Conservation (phyloP, 257 asterid genomes). For the Fraxinus anomala region DNA sequence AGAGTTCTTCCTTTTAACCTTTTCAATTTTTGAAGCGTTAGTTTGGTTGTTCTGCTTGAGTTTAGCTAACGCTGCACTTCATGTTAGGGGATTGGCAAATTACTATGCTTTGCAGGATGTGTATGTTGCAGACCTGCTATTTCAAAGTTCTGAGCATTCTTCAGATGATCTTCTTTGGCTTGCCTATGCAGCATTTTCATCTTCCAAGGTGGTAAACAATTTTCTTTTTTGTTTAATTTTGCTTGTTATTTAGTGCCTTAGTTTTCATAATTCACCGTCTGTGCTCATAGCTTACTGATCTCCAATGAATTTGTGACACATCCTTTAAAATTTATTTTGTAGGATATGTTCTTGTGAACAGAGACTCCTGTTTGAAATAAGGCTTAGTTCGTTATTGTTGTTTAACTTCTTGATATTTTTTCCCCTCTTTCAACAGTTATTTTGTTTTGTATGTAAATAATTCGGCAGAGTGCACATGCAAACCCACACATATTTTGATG, state of each 20-base stretch:
- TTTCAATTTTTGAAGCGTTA: conserved; percentile 16
- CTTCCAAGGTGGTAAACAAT: conserved; percentile 61
- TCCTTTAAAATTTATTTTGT: neutral
- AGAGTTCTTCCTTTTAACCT: conserved; percentile 6
- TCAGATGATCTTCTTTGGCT: conserved; percentile 95
- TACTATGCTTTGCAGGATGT: conserved; percentile 76
- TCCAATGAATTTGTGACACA: neutral
- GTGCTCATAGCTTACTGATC: neutral
- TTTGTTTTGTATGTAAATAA: neutral
- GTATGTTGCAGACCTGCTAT: conserved; percentile 72
- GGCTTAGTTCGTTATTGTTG: neutral
- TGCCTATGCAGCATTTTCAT: conserved; percentile 67
- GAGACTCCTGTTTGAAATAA: neutral
- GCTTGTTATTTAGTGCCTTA: neutral
- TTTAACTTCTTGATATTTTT: neutral
- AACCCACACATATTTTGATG: neutral
- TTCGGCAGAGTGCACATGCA: neutral
- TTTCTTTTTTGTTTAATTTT: conserved; percentile 14
- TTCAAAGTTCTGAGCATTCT: conserved; percentile 75
- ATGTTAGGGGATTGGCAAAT: conserved; percentile 65
- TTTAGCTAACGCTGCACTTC: conserved; percentile 28
- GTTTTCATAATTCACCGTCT: neutral
- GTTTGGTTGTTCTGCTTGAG: conserved; percentile 20
- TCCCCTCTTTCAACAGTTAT: neutral
- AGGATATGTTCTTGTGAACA: neutral